Percentiles rank a stretch among this genome's conserved stretches.
phyloP scores from a whole-genome alignment of 441 rosid species.

The Euphorbia celastroides region DNA sequence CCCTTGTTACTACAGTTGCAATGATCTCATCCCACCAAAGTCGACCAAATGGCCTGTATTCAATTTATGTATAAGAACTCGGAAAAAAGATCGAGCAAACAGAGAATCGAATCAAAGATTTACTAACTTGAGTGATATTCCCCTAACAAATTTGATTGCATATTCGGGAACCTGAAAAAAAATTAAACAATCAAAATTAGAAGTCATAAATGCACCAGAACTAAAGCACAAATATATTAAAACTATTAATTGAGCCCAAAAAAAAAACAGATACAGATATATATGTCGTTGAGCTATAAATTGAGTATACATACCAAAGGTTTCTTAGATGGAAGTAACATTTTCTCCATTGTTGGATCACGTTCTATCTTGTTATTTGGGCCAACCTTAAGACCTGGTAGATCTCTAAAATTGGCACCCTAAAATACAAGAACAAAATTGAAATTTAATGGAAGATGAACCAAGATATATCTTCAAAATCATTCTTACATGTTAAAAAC shows the following conservation, averaged over 20 bases:
- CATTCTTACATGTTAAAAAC: no score
- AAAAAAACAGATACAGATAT: no score
- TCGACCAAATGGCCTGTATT: conserved; percentile 17
- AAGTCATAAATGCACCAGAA: no score
- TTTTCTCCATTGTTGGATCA: conserved; percentile 4
- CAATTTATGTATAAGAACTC: neutral
- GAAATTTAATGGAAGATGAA: neutral
- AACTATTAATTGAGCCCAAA: no score
- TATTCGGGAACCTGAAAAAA: conserved; percentile 15
- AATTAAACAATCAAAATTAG: neutral
- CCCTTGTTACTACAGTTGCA: conserved; percentile 18
- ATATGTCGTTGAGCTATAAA: no score
- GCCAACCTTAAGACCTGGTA: conserved; percentile 9
- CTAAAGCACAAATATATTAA: neutral
- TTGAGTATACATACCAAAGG: neutral
- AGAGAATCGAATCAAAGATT: neutral
- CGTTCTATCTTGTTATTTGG: conserved; percentile 11
- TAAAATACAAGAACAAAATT: neutral
- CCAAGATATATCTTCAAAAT: neutral
- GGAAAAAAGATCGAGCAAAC: neutral
- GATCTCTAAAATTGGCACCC: conserved; percentile 19
- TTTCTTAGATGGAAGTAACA: conserved; percentile 15
- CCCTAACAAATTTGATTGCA: conserved; percentile 9
- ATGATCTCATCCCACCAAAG: conserved; percentile 17
- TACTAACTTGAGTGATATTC: conserved; percentile 12